Evolutionary conservation across 2,329 filamentous ascomycete species (phyloP), one percentile per base, ranked within the genome.

Genomic region (Verticillium dahliae): DNA sequence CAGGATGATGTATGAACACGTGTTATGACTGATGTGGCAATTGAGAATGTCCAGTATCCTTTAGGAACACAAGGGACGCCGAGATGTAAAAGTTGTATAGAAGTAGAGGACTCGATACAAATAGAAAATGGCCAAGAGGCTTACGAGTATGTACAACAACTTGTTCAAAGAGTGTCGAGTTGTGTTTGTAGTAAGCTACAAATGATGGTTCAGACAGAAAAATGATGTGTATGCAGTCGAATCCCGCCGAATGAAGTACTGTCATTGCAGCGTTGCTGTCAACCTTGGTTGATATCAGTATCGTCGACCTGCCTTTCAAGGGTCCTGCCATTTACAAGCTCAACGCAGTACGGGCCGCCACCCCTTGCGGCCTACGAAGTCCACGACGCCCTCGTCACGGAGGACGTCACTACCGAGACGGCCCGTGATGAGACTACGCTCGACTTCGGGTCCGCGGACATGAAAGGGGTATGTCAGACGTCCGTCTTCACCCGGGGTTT

Each of bases 391-490:
- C 67, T 89, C 86, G 66, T 90, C 86, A 27, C 68, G 71, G 56
- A 91, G 75, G 3, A 90, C 80, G 31, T 90, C 85, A 4, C 69
- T 72, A 1, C 83, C 85, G 10, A 77, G 74, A 59, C 87, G 76
- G 1, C 86, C 86, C 2, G 88, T 91, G 3, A 91, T 78, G 2
- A 90, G 75, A 68, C 88, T 91, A n/a, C 80, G 77, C 73, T 91
- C 88, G 41, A 77, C 67, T 1, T 87, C 84, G 5, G 80, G 78
- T 0, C 87, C 88, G 7, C 76, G 74, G 1, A 90, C 85, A 62
- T 84, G 80, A 65, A 91, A 90, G 0, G 85, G 77, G 67, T 84
- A 88, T 0, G 74, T 75, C 4, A 79, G 62, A 6, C 74, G 72
- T 10, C 55, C 62, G 14, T 63, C 38, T 13, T 38, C 57, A 3